phyloP scores from a whole-genome alignment of 225 moss, liverwort and hornwort genomes.

The Thuidium tamariscinum region DNA sequence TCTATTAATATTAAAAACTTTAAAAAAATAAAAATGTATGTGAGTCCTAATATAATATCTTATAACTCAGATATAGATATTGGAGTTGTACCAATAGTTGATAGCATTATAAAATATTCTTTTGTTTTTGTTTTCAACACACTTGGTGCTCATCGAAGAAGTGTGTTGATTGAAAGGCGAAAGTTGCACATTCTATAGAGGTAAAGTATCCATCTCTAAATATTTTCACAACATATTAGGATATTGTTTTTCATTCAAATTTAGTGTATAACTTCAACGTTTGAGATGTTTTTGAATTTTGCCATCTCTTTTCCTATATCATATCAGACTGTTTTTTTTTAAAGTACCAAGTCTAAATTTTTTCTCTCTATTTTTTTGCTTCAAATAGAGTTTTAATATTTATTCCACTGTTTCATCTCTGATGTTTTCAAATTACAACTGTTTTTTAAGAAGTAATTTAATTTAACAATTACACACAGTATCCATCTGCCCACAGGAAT shows the following conservation, averaged over 20 bases:
- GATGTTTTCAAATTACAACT: too few species aligned
- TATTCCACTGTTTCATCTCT: too few species aligned
- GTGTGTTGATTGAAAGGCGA: neutral
- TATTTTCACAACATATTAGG: too few species aligned
- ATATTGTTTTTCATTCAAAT: neutral
- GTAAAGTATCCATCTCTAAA: neutral
- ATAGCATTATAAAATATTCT: rapidly evolving
- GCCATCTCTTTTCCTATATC: too few species aligned
- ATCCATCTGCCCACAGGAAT: too few species aligned
- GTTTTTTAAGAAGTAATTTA: too few species aligned
- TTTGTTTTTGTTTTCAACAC: neutral
- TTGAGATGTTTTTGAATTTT: too few species aligned
- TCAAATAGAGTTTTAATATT: too few species aligned
- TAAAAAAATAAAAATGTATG: neutral
- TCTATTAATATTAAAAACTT: neutral
- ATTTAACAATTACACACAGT: too few species aligned
- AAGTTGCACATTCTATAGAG: rapidly evolving
- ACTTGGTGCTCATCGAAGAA: neutral
- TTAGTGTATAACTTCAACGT: neutral
- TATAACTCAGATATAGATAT: neutral
- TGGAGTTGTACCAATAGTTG: neutral
- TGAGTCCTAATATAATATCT: neutral
- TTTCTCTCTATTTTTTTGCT: too few species aligned
- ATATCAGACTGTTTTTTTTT: too few species aligned
- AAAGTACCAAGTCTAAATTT: too few species aligned